These are phyloP conservation scores for Asterochloris erici DNA, from an alignment of 139 green algal genomes.

Conservation along the genomic window DNA sequence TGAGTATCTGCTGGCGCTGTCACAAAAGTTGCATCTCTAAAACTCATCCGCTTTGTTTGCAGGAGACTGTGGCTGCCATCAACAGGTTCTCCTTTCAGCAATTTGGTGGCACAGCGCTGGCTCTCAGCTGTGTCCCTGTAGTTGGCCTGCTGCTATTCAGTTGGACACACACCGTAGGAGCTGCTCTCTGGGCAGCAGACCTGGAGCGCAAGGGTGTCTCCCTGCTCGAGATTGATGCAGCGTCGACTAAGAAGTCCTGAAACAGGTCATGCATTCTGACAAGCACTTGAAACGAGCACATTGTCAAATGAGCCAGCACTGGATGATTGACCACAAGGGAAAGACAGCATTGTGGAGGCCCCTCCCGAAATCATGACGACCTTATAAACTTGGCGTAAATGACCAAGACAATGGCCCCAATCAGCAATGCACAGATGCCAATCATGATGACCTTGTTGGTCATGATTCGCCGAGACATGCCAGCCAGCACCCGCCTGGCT, in stretches of 20 bases:
- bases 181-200: conserved; percentile 6
- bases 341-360: background rate
- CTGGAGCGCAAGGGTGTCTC: conserved; percentile 2
- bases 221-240: background rate
- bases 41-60: no score
- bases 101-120: conserved; percentile 9
- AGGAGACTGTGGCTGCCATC: background rate
- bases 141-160: background rate
- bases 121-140: conserved; percentile 8
- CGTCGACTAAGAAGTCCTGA: background rate
- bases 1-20: no score
- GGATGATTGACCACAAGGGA: background rate
- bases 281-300: background rate
- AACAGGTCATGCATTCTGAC: background rate
- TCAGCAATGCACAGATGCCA: conserved; percentile 50
- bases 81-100: conserved; percentile 9
- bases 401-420: conserved; percentile 46
- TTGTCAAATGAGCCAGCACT: background rate
- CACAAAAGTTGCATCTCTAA: no score
- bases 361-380: background rate
- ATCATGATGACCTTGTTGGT: conserved; percentile 88
- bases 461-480: conserved; percentile 80
- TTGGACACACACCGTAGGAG: conserved; percentile 7
- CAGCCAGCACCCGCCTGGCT: conserved; percentile 76
- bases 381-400: conserved; percentile 52